A percentile compares a stretch with the other conserved stretches of the same genome.
phyloP scores from a whole-genome alignment of 2,329 filamentous ascomycete species.

The Trichophyton schoenleinii region DNA sequence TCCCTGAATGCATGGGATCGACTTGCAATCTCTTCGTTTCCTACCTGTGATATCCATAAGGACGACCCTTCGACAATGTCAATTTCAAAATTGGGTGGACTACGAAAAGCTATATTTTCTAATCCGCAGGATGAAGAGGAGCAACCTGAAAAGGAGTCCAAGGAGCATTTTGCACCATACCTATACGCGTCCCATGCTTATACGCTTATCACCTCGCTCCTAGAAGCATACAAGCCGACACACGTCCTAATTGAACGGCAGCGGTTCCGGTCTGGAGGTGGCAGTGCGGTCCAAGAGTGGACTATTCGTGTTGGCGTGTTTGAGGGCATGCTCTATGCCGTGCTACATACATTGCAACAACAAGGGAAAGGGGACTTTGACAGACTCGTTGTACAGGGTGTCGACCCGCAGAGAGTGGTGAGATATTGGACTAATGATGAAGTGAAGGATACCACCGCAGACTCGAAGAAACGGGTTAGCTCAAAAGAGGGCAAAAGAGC shows the following conservation, averaged over 20 bases:
- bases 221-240: slow-evolving; percentile 44
- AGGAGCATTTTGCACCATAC: slow-evolving; percentile 41
- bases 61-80: background rate
- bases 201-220: slow-evolving; percentile 39
- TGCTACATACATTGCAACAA: slow-evolving; percentile 45
- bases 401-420: slow-evolving; percentile 44
- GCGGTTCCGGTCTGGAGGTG: slow-evolving; percentile 52
- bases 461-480: slow-evolving; percentile 13
- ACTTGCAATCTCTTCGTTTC: slow-evolving; percentile 23
- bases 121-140: background rate
- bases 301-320: slow-evolving; percentile 70
- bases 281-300: slow-evolving; percentile 61
- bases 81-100: background rate
- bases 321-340: slow-evolving; percentile 67
- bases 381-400: slow-evolving; percentile 36
- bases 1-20: slow-evolving; percentile 33
- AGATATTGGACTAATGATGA: slow-evolving; percentile 41
- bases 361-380: slow-evolving; percentile 24
- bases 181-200: slow-evolving; percentile 46
- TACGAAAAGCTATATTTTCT: background rate
- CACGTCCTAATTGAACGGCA: slow-evolving; percentile 60
- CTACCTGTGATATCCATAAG: background rate
- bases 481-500: slow-evolving; percentile 31
- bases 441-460: slow-evolving; percentile 7
- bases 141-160: slow-evolving; percentile 11